Base-by-base conservation (phyloP, 2,329 filamentous ascomycete genomes). In the Fusarium buxicola region DNA sequence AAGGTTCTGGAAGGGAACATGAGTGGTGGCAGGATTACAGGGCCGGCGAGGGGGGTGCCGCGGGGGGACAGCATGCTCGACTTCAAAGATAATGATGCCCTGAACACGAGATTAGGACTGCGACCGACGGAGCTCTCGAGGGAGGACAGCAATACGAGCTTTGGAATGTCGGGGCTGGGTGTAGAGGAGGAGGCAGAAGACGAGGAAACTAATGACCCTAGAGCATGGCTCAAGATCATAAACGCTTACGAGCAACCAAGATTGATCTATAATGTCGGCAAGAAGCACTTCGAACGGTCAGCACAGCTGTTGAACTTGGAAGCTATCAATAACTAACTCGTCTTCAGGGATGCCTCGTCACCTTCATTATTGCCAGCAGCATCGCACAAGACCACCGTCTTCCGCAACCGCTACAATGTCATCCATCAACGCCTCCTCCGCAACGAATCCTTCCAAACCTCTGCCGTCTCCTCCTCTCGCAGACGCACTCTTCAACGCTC, bases 401-500 rank as follows among this genome's bases (percentile, higher is more conserved):
- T 97, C 77, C 87, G 93, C 65, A 94, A 97, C 74, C 86, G 94
- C 62, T 98, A 96, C 75, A 91, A 97, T 69, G 85, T 98, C 51
- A 90, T 98, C 46, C 91, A 97, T 74, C 94, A 98, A 75, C 89
- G 95, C 15, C 85, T 98, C 15, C 85, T 98, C 35, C 89, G 95
- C 44, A 97, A 97, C 73, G 93, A 97, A 76, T 89, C 92, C 16
- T 99, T 99, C 69, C 94, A 97, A 74, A 88, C 88, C 16, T 92
- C 93, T 1, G 84, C 90, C 16, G 88, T 96, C 52, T 86, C 89
- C 8, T 83, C 84, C 2, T 83, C 84, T 12, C 83, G 83, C 43
- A 75, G 79, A 46, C 77, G 78, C n/a, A 81, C 83, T 2, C 76
- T 89, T 2, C 83, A 82, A 61, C 82, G 85, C 35, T 87, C 87